Evolutionary conservation across 2,329 filamentous ascomycete genomes (phyloP), one percentile per base, ranked within the genome.

Genomic region (Helotiales sp.): DNA sequence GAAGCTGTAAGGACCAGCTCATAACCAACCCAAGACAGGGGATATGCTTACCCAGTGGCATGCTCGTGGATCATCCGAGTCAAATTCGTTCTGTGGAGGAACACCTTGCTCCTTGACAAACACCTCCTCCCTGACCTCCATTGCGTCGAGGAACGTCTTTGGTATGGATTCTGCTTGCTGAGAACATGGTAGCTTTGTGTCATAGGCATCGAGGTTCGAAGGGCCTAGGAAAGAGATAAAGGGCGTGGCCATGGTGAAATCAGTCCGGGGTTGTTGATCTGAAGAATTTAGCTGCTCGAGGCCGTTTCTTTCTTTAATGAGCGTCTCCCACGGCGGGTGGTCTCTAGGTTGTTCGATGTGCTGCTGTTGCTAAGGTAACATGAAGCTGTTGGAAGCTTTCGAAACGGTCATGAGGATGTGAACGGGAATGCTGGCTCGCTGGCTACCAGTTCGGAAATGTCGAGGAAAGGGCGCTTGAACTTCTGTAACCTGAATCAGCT

Each of bases 11-110:
- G 56, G 40, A 62, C 51, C 33, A 44, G 13, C 15, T n/a, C 9
- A 29, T 9, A 44, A 12, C 17, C 1, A 55, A 33, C n/a, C n/a
- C n/a, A n/a, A n/a, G n/a, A n/a, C n/a, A 42, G 30, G 1, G 27
- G 13, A 19, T 22, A 17, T 9, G 55, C 55, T 13, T 59, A 96
- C 87, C 89, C 91, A 96, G 73, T 97, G 92, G 75, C 87, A 93
- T 65, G 85, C 87, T 33, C 90, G 83, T 1, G 81, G 65, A 72
- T 98, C 93, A 70, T 97, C 91, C 1, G 80, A 76, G 76, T 97
- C 93, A 63, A 91, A 81, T 72, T 98, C 93, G 63, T 85, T 83
- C 34, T 88, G 84, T 0, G 85, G 73, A 0, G 82, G 78, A 13
- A 85, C 76, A 0, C 73, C 66, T 67, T 88, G 85, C 67, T 88